Conservation (phyloP, 2,329 filamentous ascomycete species). For the Colletotrichum sp. region DNA sequence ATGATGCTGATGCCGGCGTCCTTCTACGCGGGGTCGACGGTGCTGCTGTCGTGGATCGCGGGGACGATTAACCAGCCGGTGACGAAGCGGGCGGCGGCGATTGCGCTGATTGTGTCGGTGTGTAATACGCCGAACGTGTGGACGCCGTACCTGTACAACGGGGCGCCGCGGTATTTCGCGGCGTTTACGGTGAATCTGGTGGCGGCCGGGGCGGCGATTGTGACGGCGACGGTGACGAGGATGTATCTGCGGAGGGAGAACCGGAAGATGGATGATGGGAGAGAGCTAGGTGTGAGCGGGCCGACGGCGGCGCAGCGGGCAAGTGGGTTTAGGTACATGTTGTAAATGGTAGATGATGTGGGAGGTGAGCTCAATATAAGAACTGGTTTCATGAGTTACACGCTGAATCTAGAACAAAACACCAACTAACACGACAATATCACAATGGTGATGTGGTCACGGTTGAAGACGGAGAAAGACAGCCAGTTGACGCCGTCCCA, state of each 20-base stretch:
- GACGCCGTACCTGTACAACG: neutral
- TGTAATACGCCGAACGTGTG: neutral
- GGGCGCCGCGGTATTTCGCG: neutral
- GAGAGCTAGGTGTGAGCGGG: neutral
- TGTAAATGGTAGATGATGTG: neutral
- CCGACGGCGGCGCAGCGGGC: neutral
- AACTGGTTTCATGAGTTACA: too few relatives aligned
- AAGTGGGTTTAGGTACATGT: neutral
- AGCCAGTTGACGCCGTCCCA: neutral
- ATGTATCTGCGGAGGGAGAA: neutral
- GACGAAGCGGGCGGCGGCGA: neutral
- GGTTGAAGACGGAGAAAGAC: neutral
- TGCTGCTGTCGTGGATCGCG: neutral
- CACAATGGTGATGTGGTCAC: neutral
- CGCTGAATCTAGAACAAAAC: too few relatives aligned
- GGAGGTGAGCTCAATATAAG: too few relatives aligned
- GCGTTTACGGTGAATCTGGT: neutral
- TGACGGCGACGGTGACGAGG: neutral
- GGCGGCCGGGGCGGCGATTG: neutral
- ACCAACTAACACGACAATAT: neutral
- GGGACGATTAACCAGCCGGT: neutral
- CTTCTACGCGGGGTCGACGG: neutral
- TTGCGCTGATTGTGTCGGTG: neutral
- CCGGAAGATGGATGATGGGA: neutral
- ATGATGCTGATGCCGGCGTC: neutral